These are phyloP conservation scores for Candida palmyrensis DNA, from an alignment of 805 yeast species.

Conservation along the genomic window DNA sequence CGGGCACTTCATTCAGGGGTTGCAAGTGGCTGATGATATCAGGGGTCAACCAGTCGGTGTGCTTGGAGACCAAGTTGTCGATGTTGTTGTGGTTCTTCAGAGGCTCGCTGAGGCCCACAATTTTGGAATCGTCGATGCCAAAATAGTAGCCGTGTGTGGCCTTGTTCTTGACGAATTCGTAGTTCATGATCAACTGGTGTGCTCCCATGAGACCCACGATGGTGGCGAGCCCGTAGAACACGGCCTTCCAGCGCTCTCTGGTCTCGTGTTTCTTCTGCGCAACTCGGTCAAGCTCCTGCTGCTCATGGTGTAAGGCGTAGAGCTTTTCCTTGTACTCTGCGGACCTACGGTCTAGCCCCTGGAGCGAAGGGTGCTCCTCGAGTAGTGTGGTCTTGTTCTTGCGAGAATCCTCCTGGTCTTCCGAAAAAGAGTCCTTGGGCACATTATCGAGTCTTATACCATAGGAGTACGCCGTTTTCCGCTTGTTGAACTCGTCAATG, in stretches of 20 bases:
- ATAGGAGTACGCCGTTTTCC: conserved; percentile 23
- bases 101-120: conserved; percentile 28
- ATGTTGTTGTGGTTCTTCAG: conserved; percentile 21
- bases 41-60: conserved; percentile 18
- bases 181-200: conserved; percentile 40
- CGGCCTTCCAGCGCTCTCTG: conserved; percentile 40
- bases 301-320: conserved; percentile 22
- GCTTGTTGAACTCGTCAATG: conserved; percentile 36
- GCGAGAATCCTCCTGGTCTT: too few species aligned
- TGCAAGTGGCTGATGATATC: conserved; percentile 14
- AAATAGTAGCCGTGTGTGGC: conserved; percentile 28
- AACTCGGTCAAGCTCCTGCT: conserved; percentile 19
- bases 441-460: conserved; percentile 17
- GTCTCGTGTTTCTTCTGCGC: conserved; percentile 30
- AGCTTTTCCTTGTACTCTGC: conserved; percentile 34
- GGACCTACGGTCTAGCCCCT: conserved; percentile 21
- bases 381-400: too few species aligned
- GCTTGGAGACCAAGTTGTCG: conserved; percentile 19
- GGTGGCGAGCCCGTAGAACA: conserved; percentile 36
- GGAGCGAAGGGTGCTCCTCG: conserved; percentile 28
- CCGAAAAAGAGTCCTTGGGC: too few species aligned
- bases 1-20: conserved; percentile 20
- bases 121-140: conserved; percentile 34
- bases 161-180: conserved; percentile 31
- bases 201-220: conserved; percentile 35